Evolutionary conservation across 1,284 basidiomycete genomes (phyloP).

Genomic region (Violaceomyces palustris): DNA sequence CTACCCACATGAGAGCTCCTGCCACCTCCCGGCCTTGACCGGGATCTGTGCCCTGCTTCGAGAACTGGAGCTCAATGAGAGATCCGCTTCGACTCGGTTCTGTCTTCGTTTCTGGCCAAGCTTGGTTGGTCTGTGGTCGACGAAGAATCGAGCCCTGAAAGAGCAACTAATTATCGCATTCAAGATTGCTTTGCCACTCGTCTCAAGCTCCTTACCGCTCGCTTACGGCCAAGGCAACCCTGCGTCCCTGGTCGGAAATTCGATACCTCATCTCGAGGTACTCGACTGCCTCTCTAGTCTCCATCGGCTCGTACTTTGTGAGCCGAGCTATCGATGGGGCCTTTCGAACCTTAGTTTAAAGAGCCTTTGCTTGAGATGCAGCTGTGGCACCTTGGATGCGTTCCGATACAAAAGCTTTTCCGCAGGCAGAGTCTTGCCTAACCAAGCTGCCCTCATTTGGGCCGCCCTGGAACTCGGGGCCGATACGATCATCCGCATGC

Average conservation of each 20-base stretch:
- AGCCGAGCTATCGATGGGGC: no score
- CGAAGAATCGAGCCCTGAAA: conserved; percentile 32
- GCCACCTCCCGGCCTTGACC: conserved; percentile 29
- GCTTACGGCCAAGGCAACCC: no score
- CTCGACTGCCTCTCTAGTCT: no score
- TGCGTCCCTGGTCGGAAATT: no score
- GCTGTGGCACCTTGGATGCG: no score
- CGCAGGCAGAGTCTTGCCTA: conserved; percentile 67
- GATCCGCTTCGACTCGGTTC: conserved; percentile 9
- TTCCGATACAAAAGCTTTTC: conserved; percentile 65
- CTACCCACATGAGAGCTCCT: conserved; percentile 22
- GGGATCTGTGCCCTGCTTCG: conserved; percentile 25
- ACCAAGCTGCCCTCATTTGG: conserved; percentile 72
- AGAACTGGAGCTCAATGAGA: conserved; percentile 34
- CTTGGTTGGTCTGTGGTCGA: conserved; percentile 16
- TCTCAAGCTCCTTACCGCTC: no score
- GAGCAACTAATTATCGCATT: conserved; percentile 30
- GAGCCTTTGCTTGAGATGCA: no score
- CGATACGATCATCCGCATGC: conserved; percentile 54
- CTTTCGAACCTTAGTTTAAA: no score
- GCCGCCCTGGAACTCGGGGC: conserved; percentile 74
- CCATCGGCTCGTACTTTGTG: no score
- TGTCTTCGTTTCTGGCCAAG: conserved; percentile 3
- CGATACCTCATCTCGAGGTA: no score
- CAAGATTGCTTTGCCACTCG: conserved; percentile 14